Percentiles rank a stretch among this genome's conserved stretches.
These are phyloP conservation scores for Auriscalpium vulgare DNA, from an alignment of 768 basidiomycete species.

Conservation along the genomic window DNA sequence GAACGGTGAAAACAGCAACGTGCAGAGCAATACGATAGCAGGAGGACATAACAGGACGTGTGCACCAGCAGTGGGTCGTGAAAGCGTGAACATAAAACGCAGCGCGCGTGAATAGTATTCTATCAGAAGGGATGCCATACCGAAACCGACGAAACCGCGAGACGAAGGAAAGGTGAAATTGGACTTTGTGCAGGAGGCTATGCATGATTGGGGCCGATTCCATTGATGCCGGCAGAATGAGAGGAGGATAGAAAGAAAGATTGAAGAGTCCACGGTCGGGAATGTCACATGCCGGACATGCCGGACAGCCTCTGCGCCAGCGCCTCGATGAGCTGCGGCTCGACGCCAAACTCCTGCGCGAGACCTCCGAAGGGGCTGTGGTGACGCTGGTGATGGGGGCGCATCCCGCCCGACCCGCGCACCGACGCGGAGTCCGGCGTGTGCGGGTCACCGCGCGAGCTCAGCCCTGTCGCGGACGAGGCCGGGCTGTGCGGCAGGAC, in stretches of 20 bases:
- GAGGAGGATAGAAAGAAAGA: background rate
- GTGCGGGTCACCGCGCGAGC: constrained; percentile 8
- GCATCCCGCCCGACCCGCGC: background rate
- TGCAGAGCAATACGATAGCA: constrained; percentile 13
- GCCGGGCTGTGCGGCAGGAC: constrained; percentile 10
- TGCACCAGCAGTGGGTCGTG: constrained; percentile 13
- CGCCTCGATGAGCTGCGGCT: constrained; percentile 58
- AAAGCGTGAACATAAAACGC: constrained; percentile 5
- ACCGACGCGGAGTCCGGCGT: constrained; percentile 9
- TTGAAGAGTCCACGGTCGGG: background rate
- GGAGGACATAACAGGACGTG: constrained; percentile 10
- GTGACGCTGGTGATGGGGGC: background rate
- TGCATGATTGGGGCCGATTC: background rate
- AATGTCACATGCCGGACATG: constrained; percentile 6
- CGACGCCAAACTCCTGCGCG: constrained; percentile 72
- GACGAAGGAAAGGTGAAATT: constrained; percentile 3
- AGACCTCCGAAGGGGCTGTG: constrained; percentile 38
- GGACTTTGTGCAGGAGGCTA: too few relatives aligned
- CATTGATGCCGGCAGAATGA: background rate
- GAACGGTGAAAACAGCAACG: constrained; percentile 11
- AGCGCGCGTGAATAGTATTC: too few relatives aligned
- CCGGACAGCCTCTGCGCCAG: constrained; percentile 39
- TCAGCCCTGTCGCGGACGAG: constrained; percentile 11
- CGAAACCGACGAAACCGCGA: background rate
- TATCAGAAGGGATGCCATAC: background rate